Percentiles rank a stretch among this genome's conserved stretches.
These are phyloP conservation scores for Starmerella lactis-condensi DNA, from an alignment of 805 yeast species.

Conservation along the genomic window DNA sequence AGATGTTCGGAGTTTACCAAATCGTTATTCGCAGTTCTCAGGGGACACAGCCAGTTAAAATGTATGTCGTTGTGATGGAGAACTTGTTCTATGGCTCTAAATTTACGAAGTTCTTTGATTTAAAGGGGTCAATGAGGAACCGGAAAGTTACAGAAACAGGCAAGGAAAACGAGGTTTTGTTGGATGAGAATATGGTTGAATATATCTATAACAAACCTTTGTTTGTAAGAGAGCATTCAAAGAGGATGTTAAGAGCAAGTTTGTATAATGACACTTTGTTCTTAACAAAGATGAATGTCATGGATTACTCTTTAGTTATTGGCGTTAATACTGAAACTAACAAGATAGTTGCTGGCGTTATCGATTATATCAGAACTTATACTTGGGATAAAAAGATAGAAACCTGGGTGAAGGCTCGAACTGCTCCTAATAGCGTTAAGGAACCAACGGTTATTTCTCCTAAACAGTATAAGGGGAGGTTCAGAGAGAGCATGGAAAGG, in stretches of 20 bases:
- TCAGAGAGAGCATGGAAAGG: constrained; percentile 94
- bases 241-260: constrained; percentile 67
- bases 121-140: constrained; percentile 95
- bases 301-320: constrained; percentile 91
- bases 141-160: constrained; percentile 95
- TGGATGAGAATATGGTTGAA: constrained; percentile 97
- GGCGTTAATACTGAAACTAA: constrained; percentile 55
- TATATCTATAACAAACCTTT: constrained; percentile 91
- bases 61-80: constrained; percentile 92
- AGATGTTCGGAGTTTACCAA: constrained; percentile 89
- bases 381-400: constrained; percentile 98
- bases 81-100: constrained; percentile 72
- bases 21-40: constrained; percentile 67
- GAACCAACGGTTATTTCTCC: constrained; percentile 97
- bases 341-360: constrained; percentile 77
- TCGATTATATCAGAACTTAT: constrained; percentile 82
- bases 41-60: constrained; percentile 49
- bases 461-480: constrained; percentile 79
- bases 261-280: constrained; percentile 90
- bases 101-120: constrained; percentile 73
- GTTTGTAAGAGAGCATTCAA: constrained; percentile 82
- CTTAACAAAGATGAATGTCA: constrained; percentile 89
- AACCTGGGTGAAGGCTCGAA: constrained; percentile 95
- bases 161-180: constrained; percentile 74
- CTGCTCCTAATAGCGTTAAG: constrained; percentile 68